phyloP scores from a whole-genome alignment of 2,329 filamentous ascomycete genomes.

The Sclerotinia minor region DNA sequence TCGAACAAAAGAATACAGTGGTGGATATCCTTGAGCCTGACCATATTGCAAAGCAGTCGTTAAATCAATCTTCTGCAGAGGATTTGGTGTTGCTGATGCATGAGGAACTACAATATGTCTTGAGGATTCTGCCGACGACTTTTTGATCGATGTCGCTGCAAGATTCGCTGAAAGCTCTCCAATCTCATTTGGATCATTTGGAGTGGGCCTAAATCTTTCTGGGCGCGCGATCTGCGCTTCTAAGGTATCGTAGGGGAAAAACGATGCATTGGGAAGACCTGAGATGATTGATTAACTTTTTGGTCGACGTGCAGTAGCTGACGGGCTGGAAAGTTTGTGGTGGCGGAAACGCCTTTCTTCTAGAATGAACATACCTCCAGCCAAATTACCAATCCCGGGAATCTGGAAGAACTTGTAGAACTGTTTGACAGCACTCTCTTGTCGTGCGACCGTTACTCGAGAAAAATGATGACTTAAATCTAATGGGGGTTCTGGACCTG shows the following conservation, averaged over 20 bases:
- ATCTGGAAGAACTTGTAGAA: constrained; percentile 83
- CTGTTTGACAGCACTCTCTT: constrained; percentile 68
- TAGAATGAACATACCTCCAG: constrained; percentile 54
- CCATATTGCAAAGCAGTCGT: constrained; percentile 85
- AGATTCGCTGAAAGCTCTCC: constrained; percentile 42
- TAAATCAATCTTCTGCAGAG: constrained; percentile 73
- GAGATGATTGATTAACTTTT: constrained; percentile 27
- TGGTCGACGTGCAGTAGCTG: constrained; percentile 8
- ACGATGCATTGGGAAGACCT: constrained; percentile 75
- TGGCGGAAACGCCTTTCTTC: constrained; percentile 4
- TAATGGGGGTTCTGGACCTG: constrained; percentile 50
- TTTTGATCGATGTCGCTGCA: constrained; percentile 40
- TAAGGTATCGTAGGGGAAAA: constrained; percentile 89
- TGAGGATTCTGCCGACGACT: constrained; percentile 32
- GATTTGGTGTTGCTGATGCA: constrained; percentile 57
- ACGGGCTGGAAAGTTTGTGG: constrained; percentile 2
- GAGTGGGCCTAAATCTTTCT: constrained; percentile 70
- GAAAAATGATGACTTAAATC: constrained; percentile 82
- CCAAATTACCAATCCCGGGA: constrained; percentile 61
- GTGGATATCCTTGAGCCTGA: constrained; percentile 76
- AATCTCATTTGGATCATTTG: constrained; percentile 53
- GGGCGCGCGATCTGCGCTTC: constrained; percentile 77
- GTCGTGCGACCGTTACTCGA: constrained; percentile 63
- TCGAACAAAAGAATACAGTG: constrained; percentile 74
- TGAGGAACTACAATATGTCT: constrained; percentile 71